phyloP scores from a whole-genome alignment of 2,329 filamentous ascomycete genomes.

The Colletotrichum sp. region DNA sequence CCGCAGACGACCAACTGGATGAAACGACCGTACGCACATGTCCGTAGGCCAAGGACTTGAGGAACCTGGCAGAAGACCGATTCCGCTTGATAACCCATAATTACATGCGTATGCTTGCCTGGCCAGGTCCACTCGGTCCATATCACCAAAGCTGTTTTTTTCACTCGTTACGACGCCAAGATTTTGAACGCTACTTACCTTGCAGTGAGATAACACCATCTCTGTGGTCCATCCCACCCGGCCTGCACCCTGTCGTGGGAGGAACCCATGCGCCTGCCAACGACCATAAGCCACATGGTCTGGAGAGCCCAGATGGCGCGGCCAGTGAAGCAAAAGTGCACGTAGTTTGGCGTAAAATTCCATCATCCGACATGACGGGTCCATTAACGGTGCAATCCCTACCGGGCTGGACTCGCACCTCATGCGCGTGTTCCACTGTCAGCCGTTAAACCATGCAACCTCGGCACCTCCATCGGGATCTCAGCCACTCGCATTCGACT shows the following conservation, averaged over 20 bases:
- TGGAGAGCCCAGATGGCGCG: neutral
- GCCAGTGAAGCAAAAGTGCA: neutral
- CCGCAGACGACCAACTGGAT: neutral
- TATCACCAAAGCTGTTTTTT: neutral
- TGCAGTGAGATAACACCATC: neutral
- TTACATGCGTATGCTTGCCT: neutral
- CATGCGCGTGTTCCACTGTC: neutral
- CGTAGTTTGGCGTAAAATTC: neutral
- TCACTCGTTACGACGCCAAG: neutral
- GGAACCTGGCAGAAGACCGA: neutral
- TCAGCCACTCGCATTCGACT: neutral
- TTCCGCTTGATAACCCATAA: neutral
- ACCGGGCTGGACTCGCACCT: neutral
- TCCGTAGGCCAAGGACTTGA: neutral
- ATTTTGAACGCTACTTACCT: neutral
- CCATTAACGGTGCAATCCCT: neutral
- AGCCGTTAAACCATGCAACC: neutral
- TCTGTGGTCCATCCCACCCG: neutral
- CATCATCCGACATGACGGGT: neutral
- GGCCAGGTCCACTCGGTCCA: neutral
- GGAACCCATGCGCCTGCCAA: neutral
- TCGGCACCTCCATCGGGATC: neutral
- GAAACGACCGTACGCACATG: neutral
- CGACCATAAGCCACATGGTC: neutral
- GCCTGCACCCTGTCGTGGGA: neutral